Evolutionary conservation across 176 grass and related monocot species (phyloP).

Genomic region (Hsuehochloa calcarea): DNA sequence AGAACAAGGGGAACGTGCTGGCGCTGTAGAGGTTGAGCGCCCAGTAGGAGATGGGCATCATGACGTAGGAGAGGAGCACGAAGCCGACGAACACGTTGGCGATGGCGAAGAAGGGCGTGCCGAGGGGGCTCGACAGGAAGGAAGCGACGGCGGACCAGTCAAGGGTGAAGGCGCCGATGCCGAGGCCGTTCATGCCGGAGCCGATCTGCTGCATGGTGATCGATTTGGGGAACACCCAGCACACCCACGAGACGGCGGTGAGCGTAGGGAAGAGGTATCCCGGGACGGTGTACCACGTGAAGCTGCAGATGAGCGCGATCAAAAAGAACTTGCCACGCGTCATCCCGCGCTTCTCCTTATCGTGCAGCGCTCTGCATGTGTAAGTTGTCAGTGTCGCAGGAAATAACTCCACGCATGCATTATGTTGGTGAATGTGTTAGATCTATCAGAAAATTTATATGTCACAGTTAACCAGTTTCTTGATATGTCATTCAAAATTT

Average conservation of each 20-base stretch:
- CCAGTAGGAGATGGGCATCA: slow-evolving; percentile 65
- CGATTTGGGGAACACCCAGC: slow-evolving; percentile 70
- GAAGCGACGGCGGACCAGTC: slow-evolving; percentile 71
- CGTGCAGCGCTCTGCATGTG: slow-evolving; percentile 66
- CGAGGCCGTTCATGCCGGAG: slow-evolving; percentile 73
- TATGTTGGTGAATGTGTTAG: background rate
- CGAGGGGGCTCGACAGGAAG: slow-evolving; percentile 71
- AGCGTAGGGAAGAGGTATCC: slow-evolving; percentile 77
- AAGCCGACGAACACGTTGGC: slow-evolving; percentile 68
- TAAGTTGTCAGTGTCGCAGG: background rate
- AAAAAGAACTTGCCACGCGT: slow-evolving; percentile 85
- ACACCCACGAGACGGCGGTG: slow-evolving; percentile 78
- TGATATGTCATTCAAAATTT: no score
- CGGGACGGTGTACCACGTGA: slow-evolving; percentile 68
- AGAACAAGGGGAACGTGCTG: slow-evolving; percentile 66
- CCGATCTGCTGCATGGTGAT: slow-evolving; percentile 86
- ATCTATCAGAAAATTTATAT: background rate
- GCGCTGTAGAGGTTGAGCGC: slow-evolving; percentile 61
- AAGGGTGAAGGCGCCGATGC: slow-evolving; percentile 69
- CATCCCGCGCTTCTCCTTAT: slow-evolving; percentile 65
- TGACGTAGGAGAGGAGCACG: slow-evolving; percentile 55
- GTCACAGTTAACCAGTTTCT: no score
- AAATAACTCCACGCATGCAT: background rate
- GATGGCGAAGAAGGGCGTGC: slow-evolving; percentile 78
- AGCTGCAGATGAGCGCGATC: slow-evolving; percentile 78